phyloP scores from a whole-genome alignment of 306 rosid species.

The Oemleria cerasiformis region DNA sequence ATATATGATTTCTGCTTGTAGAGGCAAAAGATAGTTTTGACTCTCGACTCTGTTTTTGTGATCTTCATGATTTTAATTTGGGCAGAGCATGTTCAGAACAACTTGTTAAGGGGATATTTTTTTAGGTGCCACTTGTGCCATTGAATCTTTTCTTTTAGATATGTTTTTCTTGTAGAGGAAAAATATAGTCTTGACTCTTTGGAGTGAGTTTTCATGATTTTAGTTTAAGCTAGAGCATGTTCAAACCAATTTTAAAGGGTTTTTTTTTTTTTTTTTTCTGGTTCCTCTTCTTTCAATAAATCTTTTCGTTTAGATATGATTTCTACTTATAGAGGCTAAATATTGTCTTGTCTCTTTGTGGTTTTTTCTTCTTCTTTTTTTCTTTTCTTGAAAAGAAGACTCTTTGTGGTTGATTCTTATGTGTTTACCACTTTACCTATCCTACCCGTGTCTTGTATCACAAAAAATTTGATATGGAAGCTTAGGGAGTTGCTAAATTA shows the following conservation, averaged over 20 bases:
- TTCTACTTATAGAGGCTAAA: not conserved
- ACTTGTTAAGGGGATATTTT: not conserved
- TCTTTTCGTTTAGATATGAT: not conserved
- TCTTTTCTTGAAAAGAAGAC: not conserved
- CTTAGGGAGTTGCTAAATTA: conserved; percentile 3
- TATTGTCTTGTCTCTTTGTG: not conserved
- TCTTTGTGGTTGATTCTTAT: conserved; percentile 1
- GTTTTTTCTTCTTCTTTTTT: not conserved
- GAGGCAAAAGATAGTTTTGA: too few relatives aligned
- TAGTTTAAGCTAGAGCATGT: not conserved
- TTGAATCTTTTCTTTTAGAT: not conserved
- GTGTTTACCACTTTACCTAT: not conserved
- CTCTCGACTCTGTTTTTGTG: too few relatives aligned
- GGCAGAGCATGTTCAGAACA: not conserved
- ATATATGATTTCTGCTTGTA: too few relatives aligned
- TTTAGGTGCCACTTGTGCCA: not conserved
- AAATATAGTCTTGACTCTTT: conserved; percentile 2
- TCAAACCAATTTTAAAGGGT: not conserved
- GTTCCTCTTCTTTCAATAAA: not conserved
- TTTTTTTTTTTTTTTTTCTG: not conserved
- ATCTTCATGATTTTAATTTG: not conserved
- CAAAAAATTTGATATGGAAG: not conserved
- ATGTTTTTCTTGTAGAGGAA: not conserved
- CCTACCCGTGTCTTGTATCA: not conserved
- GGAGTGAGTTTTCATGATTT: not conserved